Evolutionary conservation across 2,329 filamentous ascomycete species (phyloP).

Genomic region (Juglanconis sp.): DNA sequence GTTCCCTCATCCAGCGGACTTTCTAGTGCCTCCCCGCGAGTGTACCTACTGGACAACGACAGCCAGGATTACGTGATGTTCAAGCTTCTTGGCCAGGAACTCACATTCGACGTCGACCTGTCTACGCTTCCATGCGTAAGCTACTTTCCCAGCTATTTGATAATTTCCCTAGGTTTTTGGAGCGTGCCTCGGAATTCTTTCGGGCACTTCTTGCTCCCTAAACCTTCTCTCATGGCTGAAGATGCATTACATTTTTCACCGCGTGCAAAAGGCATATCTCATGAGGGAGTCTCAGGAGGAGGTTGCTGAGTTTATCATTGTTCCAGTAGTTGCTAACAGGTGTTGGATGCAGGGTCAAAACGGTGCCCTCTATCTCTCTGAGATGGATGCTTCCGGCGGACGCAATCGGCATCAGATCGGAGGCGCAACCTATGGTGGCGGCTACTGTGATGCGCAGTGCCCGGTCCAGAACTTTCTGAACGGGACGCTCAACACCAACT

Average conservation of each 20-base stretch:
- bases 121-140: slow-evolving; percentile 54
- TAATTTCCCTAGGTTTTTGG: too few relatives aligned
- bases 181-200: too few relatives aligned
- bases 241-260: too few relatives aligned
- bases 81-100: slow-evolving; percentile 55
- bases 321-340: too few relatives aligned
- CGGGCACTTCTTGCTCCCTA: too few relatives aligned
- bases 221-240: too few relatives aligned
- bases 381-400: slow-evolving; percentile 49
- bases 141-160: too few relatives aligned
- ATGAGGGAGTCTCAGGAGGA: too few relatives aligned
- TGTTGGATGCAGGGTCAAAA: slow-evolving; percentile 39
- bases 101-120: slow-evolving; percentile 63
- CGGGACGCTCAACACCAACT: slow-evolving; percentile 39
- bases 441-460: slow-evolving; percentile 40
- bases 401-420: slow-evolving; percentile 34
- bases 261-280: too few relatives aligned
- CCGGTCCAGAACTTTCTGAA: slow-evolving; percentile 37
- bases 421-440: slow-evolving; percentile 44
- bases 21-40: slow-evolving; percentile 34
- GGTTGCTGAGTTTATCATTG: too few relatives aligned
- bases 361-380: slow-evolving; percentile 44
- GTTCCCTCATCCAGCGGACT: slow-evolving; percentile 20
- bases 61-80: slow-evolving; percentile 35
- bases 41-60: slow-evolving; percentile 42